Percentiles rank a stretch among this genome's conserved stretches.
phyloP scores from a whole-genome alignment of 768 basidiomycete genomes.

The Cubamyces lactineus region DNA sequence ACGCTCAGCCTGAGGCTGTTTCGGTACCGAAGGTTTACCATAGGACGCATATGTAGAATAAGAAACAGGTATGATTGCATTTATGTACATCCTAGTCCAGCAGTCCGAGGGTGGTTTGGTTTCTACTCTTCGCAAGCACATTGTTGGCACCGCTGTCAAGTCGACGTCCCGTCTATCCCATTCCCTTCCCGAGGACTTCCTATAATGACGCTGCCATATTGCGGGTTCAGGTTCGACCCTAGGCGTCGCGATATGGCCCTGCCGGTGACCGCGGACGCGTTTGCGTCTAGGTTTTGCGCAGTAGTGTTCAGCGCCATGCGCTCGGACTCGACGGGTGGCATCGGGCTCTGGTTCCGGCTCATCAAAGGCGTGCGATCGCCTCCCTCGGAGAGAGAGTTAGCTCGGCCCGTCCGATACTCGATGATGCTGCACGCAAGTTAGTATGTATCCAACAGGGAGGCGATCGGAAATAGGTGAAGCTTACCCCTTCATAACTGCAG shows the following conservation, averaged over 20 bases:
- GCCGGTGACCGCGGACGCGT: neutral
- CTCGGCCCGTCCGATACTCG: slow-evolving; percentile 29
- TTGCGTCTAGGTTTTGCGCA: neutral
- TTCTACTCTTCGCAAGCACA: neutral
- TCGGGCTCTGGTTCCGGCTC: slow-evolving; percentile 9
- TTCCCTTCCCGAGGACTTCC: slow-evolving; percentile 5
- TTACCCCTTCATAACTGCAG: slow-evolving; percentile 79
- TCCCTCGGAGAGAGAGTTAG: slow-evolving; percentile 22
- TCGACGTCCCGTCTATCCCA: too few species aligned
- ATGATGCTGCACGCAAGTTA: slow-evolving; percentile 25
- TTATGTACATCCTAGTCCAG: slow-evolving; percentile 7
- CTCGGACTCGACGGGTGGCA: slow-evolving; percentile 10
- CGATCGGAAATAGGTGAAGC: slow-evolving; percentile 25
- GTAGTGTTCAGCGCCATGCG: slow-evolving; percentile 1
- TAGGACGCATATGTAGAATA: neutral
- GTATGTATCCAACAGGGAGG: neutral
- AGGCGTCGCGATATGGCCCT: neutral
- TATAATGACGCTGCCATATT: slow-evolving; percentile 12
- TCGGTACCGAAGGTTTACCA: too few species aligned
- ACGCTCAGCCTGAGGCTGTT: too few species aligned
- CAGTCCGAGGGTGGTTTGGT: neutral
- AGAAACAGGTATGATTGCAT: neutral
- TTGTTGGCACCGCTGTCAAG: too few species aligned
- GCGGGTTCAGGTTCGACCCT: slow-evolving; percentile 15
- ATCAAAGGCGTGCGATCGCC: slow-evolving; percentile 32